Evolutionary conservation across 805 yeast species (phyloP).

Genomic region (Maudiozyma serrabonitensis): DNA sequence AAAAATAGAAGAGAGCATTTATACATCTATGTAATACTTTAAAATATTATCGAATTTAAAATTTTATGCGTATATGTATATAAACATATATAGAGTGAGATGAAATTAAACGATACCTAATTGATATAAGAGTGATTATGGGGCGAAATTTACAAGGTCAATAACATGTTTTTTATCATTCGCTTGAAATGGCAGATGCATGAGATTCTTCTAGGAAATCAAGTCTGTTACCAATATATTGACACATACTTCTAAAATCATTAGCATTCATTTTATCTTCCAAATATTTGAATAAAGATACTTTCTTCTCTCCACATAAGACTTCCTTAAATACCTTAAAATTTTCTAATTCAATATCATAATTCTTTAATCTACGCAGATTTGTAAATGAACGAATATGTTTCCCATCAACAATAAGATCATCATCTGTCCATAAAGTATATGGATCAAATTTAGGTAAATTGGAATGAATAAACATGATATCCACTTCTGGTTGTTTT

Average conservation of each 20-base stretch:
- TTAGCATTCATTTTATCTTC: slow-evolving; percentile 7
- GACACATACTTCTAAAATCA: slow-evolving; percentile 15
- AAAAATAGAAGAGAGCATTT: no score
- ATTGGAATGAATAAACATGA: slow-evolving; percentile 33
- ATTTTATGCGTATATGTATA: no score
- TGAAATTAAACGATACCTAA: no score
- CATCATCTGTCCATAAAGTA: slow-evolving; percentile 16
- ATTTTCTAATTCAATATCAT: slow-evolving; percentile 23
- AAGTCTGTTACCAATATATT: slow-evolving; percentile 16
- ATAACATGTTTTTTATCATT: neutral
- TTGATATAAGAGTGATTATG: no score
- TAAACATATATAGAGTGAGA: no score
- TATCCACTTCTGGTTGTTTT: slow-evolving; percentile 8
- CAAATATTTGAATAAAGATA: slow-evolving; percentile 15
- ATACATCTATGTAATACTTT: no score
- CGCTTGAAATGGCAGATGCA: neutral
- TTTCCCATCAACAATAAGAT: slow-evolving; percentile 16
- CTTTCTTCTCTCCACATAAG: slow-evolving; percentile 10
- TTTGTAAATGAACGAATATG: slow-evolving; percentile 20
- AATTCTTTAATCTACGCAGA: slow-evolving; percentile 12
- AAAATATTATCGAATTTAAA: no score
- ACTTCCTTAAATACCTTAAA: slow-evolving; percentile 16
- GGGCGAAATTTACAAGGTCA: neutral
- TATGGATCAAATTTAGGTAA: slow-evolving; percentile 33
- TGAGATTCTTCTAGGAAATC: slow-evolving; percentile 18